Evolutionary conservation across 2,329 filamentous ascomycete species (phyloP).

Genomic region (Hyphodiscus sp.): DNA sequence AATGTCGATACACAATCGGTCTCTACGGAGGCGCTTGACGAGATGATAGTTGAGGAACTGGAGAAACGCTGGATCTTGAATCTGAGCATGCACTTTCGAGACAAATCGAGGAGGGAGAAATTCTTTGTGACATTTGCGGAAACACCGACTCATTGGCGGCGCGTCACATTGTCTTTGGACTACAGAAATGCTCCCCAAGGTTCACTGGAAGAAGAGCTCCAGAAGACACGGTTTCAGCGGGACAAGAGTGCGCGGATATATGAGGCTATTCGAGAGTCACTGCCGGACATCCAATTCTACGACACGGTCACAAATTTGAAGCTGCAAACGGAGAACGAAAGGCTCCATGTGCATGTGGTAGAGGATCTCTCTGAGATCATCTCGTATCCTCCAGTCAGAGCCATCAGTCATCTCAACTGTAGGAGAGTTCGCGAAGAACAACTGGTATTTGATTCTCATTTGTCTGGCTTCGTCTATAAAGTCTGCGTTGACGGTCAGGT

Average conservation of each 20-base stretch:
- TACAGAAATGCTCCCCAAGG: slow-evolving; percentile 74
- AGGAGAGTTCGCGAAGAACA: slow-evolving; percentile 63
- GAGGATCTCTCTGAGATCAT: slow-evolving; percentile 90
- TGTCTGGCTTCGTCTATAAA: slow-evolving; percentile 97
- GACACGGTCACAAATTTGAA: slow-evolving; percentile 94
- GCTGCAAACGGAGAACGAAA: slow-evolving; percentile 78
- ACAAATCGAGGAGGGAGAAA: slow-evolving; percentile 88
- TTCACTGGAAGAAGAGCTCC: slow-evolving; percentile 80
- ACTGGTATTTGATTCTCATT: slow-evolving; percentile 80
- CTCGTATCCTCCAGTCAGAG: slow-evolving; percentile 66
- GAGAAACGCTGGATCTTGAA: slow-evolving; percentile 93
- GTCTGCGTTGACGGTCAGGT: slow-evolving; percentile 61
- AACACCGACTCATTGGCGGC: slow-evolving; percentile 69
- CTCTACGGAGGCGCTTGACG: slow-evolving; percentile 42
- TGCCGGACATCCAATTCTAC: slow-evolving; percentile 93
- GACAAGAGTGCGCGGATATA: slow-evolving; percentile 94
- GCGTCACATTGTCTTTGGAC: slow-evolving; percentile 89
- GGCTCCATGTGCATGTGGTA: slow-evolving; percentile 93
- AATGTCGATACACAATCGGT: slow-evolving; percentile 24
- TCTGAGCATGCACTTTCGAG: slow-evolving; percentile 95
- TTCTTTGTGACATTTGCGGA: slow-evolving; percentile 96
- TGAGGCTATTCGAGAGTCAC: slow-evolving; percentile 85
- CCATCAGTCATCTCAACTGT: slow-evolving; percentile 67
- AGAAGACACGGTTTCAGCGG: slow-evolving; percentile 71
- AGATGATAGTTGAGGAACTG: slow-evolving; percentile 69